Conservation (phyloP, 2,329 filamentous ascomycete species). For the Pleoardoris graminearum region DNA sequence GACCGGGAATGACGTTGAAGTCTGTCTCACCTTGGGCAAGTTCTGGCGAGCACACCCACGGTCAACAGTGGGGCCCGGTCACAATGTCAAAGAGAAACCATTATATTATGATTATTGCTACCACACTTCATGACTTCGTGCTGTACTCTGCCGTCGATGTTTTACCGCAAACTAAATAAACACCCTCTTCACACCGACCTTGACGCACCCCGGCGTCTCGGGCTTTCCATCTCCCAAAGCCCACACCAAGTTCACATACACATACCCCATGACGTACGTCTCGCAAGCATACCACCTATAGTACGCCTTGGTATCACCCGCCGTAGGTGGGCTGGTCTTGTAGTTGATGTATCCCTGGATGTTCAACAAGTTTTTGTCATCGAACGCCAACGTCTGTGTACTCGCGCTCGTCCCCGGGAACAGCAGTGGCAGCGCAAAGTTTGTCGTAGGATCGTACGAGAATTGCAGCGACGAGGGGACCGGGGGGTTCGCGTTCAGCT, state of each 20-base stretch:
- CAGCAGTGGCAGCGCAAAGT: slow-evolving; percentile 51
- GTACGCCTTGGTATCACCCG: slow-evolving; percentile 28
- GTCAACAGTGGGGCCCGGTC: too few relatives aligned
- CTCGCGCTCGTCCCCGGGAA: slow-evolving; percentile 26
- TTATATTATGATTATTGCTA: background rate
- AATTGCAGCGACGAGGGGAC: slow-evolving; percentile 45
- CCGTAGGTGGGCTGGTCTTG: slow-evolving; percentile 37
- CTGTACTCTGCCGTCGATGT: background rate
- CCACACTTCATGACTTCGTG: background rate
- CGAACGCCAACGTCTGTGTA: slow-evolving; percentile 46
- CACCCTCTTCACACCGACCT: slow-evolving; percentile 47
- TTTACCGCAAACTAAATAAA: slow-evolving; percentile 12
- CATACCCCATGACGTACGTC: slow-evolving; percentile 48
- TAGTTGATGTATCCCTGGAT: slow-evolving; percentile 49
- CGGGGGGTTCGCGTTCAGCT: slow-evolving; percentile 41
- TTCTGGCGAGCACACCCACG: too few relatives aligned
- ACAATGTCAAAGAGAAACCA: too few relatives aligned
- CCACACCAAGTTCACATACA: slow-evolving; percentile 51
- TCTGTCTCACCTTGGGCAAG: too few relatives aligned
- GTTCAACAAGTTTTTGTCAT: slow-evolving; percentile 44
- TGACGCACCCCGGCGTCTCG: slow-evolving; percentile 52
- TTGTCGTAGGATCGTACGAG: slow-evolving; percentile 41
- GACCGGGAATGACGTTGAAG: too few relatives aligned
- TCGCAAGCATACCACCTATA: slow-evolving; percentile 53
- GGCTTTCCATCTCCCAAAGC: slow-evolving; percentile 45